A percentile compares a stretch with the other conserved stretches of the same genome.
Conservation (phyloP, 2,329 filamentous ascomycete species). For the Fusarium vanettenii region DNA sequence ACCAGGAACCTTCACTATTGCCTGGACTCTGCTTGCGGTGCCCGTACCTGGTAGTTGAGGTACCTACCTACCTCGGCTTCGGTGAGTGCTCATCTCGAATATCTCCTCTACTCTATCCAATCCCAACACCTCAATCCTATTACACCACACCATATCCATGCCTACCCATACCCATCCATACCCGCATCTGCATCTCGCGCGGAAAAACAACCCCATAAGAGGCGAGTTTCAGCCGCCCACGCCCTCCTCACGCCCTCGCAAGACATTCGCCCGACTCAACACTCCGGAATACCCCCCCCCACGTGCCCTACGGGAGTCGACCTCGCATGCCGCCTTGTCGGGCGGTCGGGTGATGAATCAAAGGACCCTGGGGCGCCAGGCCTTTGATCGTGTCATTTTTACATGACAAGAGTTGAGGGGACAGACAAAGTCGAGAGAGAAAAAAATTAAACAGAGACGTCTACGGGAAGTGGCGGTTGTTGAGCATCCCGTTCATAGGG, state of each 20-base stretch:
- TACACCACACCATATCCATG: conserved; percentile 14
- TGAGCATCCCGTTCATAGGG: conserved; percentile 13
- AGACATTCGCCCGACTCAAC: conserved; percentile 9
- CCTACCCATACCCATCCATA: conserved; percentile 10
- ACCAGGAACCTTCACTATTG: conserved; percentile 6
- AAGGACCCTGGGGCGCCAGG: conserved; percentile 31
- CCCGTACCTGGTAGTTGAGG: conserved; percentile 7
- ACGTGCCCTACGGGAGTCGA: conserved; percentile 41
- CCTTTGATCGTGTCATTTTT: conserved; percentile 39
- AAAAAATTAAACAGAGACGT: conserved; percentile 1
- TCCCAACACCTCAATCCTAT: conserved; percentile 23
- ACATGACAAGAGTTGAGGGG: conserved; percentile 26
- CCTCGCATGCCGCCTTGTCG: conserved; percentile 26
- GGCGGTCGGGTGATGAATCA: conserved; percentile 37
- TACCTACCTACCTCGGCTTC: conserved; percentile 30
- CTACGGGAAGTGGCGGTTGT: conserved; percentile 19
- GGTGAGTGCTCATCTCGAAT: conserved; percentile 29
- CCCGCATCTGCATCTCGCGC: conserved; percentile 13
- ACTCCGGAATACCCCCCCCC: conserved; percentile 34
- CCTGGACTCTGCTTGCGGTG: conserved; percentile 19
- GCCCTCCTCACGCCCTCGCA: conserved; percentile 19
- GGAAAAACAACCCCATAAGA: conserved; percentile 8
- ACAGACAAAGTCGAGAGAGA: conserved; percentile 18
- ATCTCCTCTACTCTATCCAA: conserved; percentile 13
- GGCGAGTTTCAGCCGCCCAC: conserved; percentile 9